Base-by-base conservation (phyloP, 306 rosid genomes). In the Trichosanthes cucumerina region DNA sequence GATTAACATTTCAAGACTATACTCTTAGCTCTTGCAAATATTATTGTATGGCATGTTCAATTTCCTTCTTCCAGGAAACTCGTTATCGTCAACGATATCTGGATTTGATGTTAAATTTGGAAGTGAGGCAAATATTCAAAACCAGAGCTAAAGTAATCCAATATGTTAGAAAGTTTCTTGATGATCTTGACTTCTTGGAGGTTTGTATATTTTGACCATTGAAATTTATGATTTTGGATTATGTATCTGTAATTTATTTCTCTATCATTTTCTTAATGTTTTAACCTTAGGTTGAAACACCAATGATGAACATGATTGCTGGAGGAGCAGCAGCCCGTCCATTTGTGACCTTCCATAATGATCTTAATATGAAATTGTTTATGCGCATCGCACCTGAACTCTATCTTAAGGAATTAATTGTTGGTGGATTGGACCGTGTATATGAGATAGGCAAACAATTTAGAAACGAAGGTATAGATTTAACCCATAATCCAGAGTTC, bases 261-360 rank as follows among this genome's bases (percentile, higher is more conserved):
- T 13, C 38, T 83, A 18, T 75, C 14, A 21, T 75, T 36, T 53
- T 59, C 75, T 82, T 75, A 63, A 72, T 28, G 9, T 26, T 28
- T 6, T 34, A 34, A 52, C 80, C 44, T 75, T 77, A 95, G 99
- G 99, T 95, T 78, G 99, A 95, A 89, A 92, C 99, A 47, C 99
- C 99, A 47, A 95, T 95, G 97, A 89, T 95, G 98, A 95, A 92
- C 83, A 92, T 89, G 97, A 92, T 92, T 85, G 89, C 98, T 62
- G 97, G 97, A 80, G 98, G 97, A 76, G 98, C 97, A 71, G 97
- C 97, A 34, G 98, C 98, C 26, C 92, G 92, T 57, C 98, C 98
- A 11, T 91, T 95, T 86, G 91, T 88, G 24, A 95, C 99, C 28
- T 90, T 87, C 82, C 99, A 95, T 83, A 95, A 95, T 80, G 98